These are phyloP conservation scores for Trypanosomatidae sp. DNA, from an alignment of 208 protist genomes.

Conservation along the genomic window DNA sequence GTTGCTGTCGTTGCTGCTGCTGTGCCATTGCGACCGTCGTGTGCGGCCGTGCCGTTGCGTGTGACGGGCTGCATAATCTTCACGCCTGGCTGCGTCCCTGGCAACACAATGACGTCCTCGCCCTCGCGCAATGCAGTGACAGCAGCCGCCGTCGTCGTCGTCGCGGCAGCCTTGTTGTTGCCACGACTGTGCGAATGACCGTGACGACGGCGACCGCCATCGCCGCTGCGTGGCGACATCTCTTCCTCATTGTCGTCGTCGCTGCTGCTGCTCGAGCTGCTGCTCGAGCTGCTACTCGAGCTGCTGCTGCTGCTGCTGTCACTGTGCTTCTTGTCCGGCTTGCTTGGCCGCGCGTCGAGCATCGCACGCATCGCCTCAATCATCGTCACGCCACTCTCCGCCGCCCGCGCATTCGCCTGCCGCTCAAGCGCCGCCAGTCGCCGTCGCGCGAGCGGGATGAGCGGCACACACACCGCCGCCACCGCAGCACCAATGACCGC, in stretches of 20 bases:
- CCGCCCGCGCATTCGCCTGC: constrained; percentile 5
- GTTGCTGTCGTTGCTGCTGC: no score
- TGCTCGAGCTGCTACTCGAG: not conserved
- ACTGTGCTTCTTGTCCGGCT: constrained; percentile 2
- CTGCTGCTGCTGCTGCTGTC: not conserved
- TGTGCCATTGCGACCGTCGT: no score
- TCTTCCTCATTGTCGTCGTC: not conserved
- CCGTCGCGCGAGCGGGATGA: constrained; percentile 28
- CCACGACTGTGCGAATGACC: no score
- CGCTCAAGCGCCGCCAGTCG: constrained; percentile 11
- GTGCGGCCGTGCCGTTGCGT: no score
- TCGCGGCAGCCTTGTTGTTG: no score
- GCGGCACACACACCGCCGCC: constrained; percentile 12
- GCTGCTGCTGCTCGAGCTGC: not conserved
- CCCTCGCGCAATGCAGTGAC: no score
- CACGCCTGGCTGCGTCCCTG: no score
- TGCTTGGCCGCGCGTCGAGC: constrained; percentile 1
- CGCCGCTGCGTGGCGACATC: constrained; percentile 2
- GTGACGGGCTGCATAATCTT: no score
- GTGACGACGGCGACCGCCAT: not conserved
- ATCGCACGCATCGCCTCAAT: constrained; percentile 16
- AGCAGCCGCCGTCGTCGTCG: no score
- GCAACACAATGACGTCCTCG: no score
- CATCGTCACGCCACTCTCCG: constrained; percentile 10
- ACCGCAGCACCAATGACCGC: constrained; percentile 22